These are phyloP conservation scores for Rutstroemia sydowiana DNA, from an alignment of 2,329 filamentous ascomycete species.

Conservation along the genomic window DNA sequence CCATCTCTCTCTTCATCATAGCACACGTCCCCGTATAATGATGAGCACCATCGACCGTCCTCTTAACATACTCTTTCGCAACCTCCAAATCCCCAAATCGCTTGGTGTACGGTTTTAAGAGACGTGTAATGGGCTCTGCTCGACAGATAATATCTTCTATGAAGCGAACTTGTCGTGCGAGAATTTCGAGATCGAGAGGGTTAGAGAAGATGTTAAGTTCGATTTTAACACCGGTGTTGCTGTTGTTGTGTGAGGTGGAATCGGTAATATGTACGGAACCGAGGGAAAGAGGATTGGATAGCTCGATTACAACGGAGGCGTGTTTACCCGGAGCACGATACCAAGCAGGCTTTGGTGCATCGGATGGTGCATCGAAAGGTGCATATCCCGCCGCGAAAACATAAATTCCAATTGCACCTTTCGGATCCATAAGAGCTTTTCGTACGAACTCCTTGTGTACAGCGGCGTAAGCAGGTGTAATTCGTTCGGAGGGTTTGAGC, in stretches of 20 bases:
- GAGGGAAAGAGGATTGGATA: constrained; percentile 35
- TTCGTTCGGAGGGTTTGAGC: neutral
- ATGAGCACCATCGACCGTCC: neutral
- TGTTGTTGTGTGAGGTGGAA: constrained; percentile 26
- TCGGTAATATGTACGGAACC: constrained; percentile 35
- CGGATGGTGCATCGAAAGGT: neutral
- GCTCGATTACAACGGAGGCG: constrained; percentile 43
- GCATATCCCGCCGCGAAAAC: neutral
- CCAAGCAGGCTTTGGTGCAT: no score
- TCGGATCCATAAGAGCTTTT: neutral
- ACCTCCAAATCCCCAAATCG: neutral
- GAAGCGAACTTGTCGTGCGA: constrained; percentile 31
- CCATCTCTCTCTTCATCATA: constrained; percentile 13
- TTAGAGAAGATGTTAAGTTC: constrained; percentile 37
- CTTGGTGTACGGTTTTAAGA: constrained; percentile 26
- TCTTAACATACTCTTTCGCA: constrained; percentile 2
- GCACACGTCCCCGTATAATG: constrained; percentile 15
- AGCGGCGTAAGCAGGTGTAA: neutral
- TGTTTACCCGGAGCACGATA: constrained; percentile 36
- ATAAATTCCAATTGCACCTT: neutral
- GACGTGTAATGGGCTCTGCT: constrained; percentile 24
- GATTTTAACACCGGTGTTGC: constrained; percentile 31
- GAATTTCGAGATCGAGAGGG: constrained; percentile 35
- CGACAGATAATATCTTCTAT: constrained; percentile 27
- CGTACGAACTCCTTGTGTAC: neutral